Evolutionary conservation across 139 green algal genomes (phyloP), one percentile per base, ranked within the genome.

Genomic region (Volvox africanus): DNA sequence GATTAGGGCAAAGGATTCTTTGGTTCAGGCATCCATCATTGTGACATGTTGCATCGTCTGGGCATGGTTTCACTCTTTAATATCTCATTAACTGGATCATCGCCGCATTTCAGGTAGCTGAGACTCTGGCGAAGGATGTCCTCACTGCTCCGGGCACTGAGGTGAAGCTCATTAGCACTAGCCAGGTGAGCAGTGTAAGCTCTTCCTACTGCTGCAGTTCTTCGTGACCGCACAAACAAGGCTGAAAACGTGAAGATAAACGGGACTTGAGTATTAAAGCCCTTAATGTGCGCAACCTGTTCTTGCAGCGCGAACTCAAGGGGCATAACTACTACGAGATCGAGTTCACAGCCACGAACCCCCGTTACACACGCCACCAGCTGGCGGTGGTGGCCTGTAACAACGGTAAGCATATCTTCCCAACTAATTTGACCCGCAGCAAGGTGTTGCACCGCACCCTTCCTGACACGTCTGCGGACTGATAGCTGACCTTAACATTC

Each of bases 311-410:
- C 33, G 91, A 94, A n/a, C 89, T 86, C 20, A 94, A 99, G 21
- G 98, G 97, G 22, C 91, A 96, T 32, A 96, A 90, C 26, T 99
- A 99, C 94, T 98, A 97, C 91, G 95, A 97, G 61, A 97, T 99
- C 88, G 98, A 99, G 94, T 99, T 98, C 92, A 95, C 94, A 0
- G 95, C 97, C 20, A 95, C 97, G 11, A 93, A n/a, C 37, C 26
- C 77, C 0, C 80, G 91, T 36, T 95, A 91, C 92, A 94, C 91
- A 81, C 93, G 97, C 14, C 97, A 99, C 93, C 97, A 96, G 18
- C 78, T 98, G 35, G 96, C 96, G 0, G 94, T 96, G 0, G 97
- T 98, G 20, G 95, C 95, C 61, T 94, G 96, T 5, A 95, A 88
- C 82, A 96, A 97, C 67, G 96, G 96, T 97, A 92, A 85, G 94